Evolutionary conservation across 345 rosid species (phyloP), one percentile per base, ranked within the genome.

Genomic region (Kernera saxatilis): DNA sequence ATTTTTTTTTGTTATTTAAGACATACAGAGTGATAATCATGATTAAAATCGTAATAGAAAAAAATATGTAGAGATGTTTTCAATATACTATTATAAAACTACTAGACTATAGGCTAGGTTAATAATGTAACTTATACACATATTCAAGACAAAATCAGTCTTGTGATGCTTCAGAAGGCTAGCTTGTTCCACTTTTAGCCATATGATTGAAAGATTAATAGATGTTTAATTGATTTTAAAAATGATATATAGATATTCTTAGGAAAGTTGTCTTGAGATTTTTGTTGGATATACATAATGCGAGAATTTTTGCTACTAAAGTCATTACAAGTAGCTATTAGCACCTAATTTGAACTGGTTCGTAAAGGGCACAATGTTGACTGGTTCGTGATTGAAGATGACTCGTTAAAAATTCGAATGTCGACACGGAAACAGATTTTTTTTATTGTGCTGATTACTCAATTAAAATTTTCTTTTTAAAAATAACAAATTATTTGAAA

Each of bases 311-410:
- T 35, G 18, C 30, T 11, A 52, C 44, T 45, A 64, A 64, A 64
- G 57, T 55, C 35, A 56, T 56, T 19, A 73, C 44, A 65, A 27
- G 26, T 56, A 56, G 71, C 30, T 64, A 56, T 56, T 73, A 57
- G 72, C 54, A 57, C 62, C 67, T 46, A 48, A 67, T 17, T 27
- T 39, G 64, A 73, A 46, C 33, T 17, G 26, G 26, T 66, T 73
- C 21, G 35, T 73, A 48, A 57, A 57, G 59, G 60, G 22, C 53
- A 27, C 45, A 73, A 57, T 65, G 72, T 66, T 57, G 72, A 66
- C 52, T 66, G 67, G 45, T 57, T 66, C 1, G 33, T 56, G 66
- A 73, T 1, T 58, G 72, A 73, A 73, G 41, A 65, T 48, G 60
- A 73, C 72, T 73, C 3, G 17, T 66, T 66, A 37, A 27, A 36